Evolutionary conservation across 805 yeast species (phyloP), one percentile per base, ranked within the genome.

Genomic region (Scheffersomyces amazonensis): DNA sequence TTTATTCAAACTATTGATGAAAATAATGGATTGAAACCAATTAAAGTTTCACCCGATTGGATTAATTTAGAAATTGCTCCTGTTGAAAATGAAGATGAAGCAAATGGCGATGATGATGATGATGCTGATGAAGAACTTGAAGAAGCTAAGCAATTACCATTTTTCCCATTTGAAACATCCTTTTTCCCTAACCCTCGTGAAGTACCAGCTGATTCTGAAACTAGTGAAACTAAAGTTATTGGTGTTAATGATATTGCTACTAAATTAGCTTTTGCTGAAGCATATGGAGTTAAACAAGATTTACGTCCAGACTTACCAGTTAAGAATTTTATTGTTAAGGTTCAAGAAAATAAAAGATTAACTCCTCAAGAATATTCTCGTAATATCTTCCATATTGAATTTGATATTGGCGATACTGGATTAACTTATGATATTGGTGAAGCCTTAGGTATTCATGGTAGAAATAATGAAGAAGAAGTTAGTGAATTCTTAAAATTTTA

Each of bases 321-420:
- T 35, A 72, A 83, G 58, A 89, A 86, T 67, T 89, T 81, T 54
- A 76, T 89, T 35, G 95, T 89, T 40, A 87, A 83, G 62, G 97
- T 91, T 37, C 84, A 88, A 62, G 93, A 86, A 58, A 90, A 90
- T 73, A 83, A 81, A 69, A 80, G 98, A 54, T 83, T 91, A 45
- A 91, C 98, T 15, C 97, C 98, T 5, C 56, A 53, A 25, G 90
- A 87, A 53, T 91, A 91, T 64, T 87, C 87, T 45, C 87, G 98
- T 70, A 86, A 91, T 66, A 90, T 91, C 53, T 91, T 91, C 87
- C 96, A 91, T 58, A 84, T 91, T 50, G 98, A 91, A 67, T 88
- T 91, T 50, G 98, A 91, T 59, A 78, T 83, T 56, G 65, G 89
- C 32, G 95, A 95, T 37, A 89, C 97, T 25, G 96, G 95, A 18